A percentile compares a stretch with the other conserved stretches of the same genome.
Conservation (phyloP, 768 basidiomycete species). For the Symmetrospora coprosmae region DNA sequence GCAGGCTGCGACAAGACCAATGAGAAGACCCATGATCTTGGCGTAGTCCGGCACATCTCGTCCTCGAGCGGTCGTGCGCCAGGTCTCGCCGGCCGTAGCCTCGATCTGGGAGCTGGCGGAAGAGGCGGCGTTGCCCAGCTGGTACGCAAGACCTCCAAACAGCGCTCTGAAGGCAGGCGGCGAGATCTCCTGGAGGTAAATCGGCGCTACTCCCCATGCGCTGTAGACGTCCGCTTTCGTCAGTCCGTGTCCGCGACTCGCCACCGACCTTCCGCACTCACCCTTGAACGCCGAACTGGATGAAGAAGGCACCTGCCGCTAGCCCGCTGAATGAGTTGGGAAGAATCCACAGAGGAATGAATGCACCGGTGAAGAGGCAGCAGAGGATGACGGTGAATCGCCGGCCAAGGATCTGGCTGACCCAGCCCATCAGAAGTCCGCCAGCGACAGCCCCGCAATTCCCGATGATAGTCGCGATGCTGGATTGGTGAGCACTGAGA, state of each 20-base stretch:
- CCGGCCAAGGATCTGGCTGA: conserved; percentile 64
- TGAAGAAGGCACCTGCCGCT: conserved; percentile 72
- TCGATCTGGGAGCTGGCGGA: conserved; percentile 59
- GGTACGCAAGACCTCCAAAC: conserved; percentile 74
- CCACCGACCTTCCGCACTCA: no score
- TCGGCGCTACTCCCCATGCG: conserved; percentile 43
- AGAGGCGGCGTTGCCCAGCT: conserved; percentile 64
- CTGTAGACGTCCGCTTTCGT: no score
- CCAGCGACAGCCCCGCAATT: conserved; percentile 37
- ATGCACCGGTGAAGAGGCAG: conserved; percentile 45
- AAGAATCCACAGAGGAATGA: conserved; percentile 59
- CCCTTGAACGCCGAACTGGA: conserved; percentile 44
- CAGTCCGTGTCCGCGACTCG: no score
- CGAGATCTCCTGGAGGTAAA: conserved; percentile 67
- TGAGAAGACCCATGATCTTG: conserved; percentile 4
- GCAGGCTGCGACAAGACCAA: conserved; percentile 49
- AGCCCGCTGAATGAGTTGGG: conserved; percentile 56
- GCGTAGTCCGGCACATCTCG: conserved; percentile 29
- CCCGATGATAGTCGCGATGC: conserved; percentile 27
- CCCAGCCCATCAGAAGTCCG: conserved; percentile 28
- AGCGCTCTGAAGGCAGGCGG: conserved; percentile 79
- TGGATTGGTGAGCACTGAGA: conserved; percentile 23
- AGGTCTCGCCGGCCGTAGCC: conserved; percentile 52
- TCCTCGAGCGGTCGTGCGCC: conserved; percentile 43
- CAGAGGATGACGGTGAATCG: conserved; percentile 63